A percentile compares a stretch with the other conserved stretches of the same genome.
phyloP scores from a whole-genome alignment of 257 asterid species.

The Solanum raphanifolium region DNA sequence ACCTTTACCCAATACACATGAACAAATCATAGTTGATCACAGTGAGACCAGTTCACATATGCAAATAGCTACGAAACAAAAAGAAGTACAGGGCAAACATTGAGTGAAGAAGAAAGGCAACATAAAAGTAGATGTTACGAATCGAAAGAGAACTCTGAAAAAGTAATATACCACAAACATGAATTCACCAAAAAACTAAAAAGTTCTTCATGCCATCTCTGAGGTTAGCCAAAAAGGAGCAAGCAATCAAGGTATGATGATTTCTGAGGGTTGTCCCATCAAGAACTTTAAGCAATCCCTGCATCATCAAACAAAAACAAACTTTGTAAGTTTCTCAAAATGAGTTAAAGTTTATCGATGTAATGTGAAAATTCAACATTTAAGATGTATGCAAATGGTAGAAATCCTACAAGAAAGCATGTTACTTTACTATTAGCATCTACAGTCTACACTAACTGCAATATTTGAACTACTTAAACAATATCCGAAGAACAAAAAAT shows the following conservation, averaged over 20 bases:
- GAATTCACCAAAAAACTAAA: background rate
- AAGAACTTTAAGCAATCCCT: background rate
- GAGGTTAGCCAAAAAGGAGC: background rate
- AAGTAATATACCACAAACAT: background rate
- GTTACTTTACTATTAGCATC: background rate
- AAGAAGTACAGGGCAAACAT: background rate
- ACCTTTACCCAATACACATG: background rate
- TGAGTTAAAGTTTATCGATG: background rate
- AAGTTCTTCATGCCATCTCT: background rate
- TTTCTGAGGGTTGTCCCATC: background rate
- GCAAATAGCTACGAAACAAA: background rate
- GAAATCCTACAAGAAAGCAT: background rate
- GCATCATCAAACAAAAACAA: background rate
- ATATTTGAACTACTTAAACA: background rate
- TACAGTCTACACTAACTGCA: background rate
- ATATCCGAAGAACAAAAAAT: background rate
- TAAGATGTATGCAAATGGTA: background rate
- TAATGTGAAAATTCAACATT: background rate
- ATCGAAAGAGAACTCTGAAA: background rate
- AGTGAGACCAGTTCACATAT: background rate
- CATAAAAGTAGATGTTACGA: background rate
- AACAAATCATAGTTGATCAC: background rate
- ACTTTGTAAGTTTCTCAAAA: background rate
- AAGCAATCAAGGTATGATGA: background rate
- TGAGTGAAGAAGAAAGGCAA: background rate